Evolutionary conservation across 768 basidiomycete species (phyloP), one percentile per base, ranked within the genome.

Genomic region (Mycena sanguinolenta): DNA sequence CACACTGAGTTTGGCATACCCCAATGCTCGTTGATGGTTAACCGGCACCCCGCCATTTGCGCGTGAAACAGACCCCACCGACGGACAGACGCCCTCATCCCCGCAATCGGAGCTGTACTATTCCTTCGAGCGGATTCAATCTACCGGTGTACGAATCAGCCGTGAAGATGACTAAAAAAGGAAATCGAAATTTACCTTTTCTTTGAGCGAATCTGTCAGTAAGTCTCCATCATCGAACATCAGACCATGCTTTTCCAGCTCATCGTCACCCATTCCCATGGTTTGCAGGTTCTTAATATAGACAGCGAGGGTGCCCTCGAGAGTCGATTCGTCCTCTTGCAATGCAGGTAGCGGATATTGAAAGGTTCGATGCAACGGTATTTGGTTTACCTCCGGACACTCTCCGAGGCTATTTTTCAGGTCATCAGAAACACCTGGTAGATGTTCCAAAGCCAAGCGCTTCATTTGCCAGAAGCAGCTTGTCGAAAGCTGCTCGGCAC

Each of bases 21-120:
- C 79, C 78, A 80, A 44, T 67, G 71, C 63, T 80, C 75, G 52
- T 80, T 80, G 2, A 70, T 67, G 21, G 74, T 54, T 50, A 75
- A 63, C 1, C 74, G 75, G 19, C 60, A 58, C 1, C 70, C 69
- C 0, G 79, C 68, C 52, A 79, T 69, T 46, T 79, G 77, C 6
- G 64, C 66, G 50, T 80, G 78, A 32, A 80, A 73, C 4, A 79
- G 53, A 2, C 79, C 78, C 36, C 72, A 67, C 36, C 75, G 75
- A 5, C 71, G 57, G 34, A 3, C 2, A 16, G 65, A 66, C 2
- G 23, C 57, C 4, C 46, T 55, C 25, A 66, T 13, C 2, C 65
- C 57, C 2, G 65, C 65, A 7, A 58, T 36, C 2, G 65, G 65
- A 4, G 65, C 38, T 4, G 65, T 66, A 28, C 54, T 66, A 14